A percentile compares a stretch with the other conserved stretches of the same genome.
phyloP scores from a whole-genome alignment of 192 early-diverging fungal genomes.

The Oehlia diaphana region DNA sequence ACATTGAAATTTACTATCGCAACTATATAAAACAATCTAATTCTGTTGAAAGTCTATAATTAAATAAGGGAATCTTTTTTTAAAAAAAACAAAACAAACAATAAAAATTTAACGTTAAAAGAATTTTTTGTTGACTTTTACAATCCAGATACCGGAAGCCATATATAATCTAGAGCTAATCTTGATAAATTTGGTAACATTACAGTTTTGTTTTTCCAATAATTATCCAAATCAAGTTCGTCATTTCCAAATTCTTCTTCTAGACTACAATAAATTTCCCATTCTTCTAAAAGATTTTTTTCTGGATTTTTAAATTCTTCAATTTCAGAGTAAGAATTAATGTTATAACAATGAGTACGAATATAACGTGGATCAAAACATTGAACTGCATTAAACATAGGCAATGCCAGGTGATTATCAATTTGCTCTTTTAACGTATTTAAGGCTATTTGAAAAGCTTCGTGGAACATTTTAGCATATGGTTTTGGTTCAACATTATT shows the following conservation, averaged over 20 bases:
- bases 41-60: too few relatives aligned
- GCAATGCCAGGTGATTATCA: not conserved
- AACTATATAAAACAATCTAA: too few relatives aligned
- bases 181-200: not conserved
- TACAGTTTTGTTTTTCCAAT: not conserved
- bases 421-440: not conserved
- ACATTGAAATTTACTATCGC: too few relatives aligned
- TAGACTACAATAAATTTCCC: not conserved
- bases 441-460: not conserved
- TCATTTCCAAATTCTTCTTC: not conserved
- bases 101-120: too few relatives aligned
- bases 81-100: too few relatives aligned
- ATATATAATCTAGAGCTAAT: conserved; percentile 11
- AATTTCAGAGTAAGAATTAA: not conserved
- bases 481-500: not conserved
- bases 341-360: not conserved
- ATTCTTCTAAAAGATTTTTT: not conserved
- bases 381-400: not conserved
- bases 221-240: not conserved
- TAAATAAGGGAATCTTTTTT: too few relatives aligned
- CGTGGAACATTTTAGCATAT: not conserved
- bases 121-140: too few relatives aligned
- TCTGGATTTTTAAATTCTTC: not conserved
- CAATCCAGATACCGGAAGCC: conserved; percentile 6
- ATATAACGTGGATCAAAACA: not conserved